Evolutionary conservation across 176 grass and related monocot species (phyloP).

Genomic region (Triticum timopheevii): DNA sequence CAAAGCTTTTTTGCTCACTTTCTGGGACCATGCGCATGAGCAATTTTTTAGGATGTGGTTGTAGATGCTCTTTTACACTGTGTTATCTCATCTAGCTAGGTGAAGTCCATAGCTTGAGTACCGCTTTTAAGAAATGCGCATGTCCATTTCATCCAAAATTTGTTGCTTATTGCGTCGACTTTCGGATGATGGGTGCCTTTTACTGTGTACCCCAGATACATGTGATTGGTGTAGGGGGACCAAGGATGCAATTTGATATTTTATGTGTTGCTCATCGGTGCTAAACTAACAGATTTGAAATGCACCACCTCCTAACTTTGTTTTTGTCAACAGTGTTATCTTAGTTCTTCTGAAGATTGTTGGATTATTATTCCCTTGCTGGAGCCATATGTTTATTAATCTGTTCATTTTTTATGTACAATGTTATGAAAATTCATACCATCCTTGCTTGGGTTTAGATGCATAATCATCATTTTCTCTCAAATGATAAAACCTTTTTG

Average conservation of each 20-base stretch:
- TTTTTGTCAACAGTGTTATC: not conserved
- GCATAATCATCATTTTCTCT: not conserved
- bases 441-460: not conserved
- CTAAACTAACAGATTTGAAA: constrained; percentile 17
- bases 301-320: constrained; percentile 2
- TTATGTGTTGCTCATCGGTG: constrained; percentile 23
- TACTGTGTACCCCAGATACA: constrained; percentile 16
- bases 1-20: constrained; percentile 30
- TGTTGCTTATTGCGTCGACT: constrained; percentile 15
- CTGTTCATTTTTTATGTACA: not conserved
- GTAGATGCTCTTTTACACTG: not conserved
- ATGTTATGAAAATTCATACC: not conserved
- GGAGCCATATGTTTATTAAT: not conserved
- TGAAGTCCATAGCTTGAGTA: constrained; percentile 7
- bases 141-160: constrained; percentile 27
- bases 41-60: constrained; percentile 16
- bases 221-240: constrained; percentile 26
- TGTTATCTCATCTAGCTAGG: constrained; percentile 34
- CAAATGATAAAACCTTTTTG: not conserved
- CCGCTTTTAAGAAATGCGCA: constrained; percentile 28
- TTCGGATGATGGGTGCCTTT: constrained; percentile 17
- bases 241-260: constrained; percentile 23
- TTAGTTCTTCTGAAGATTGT: constrained; percentile 4
- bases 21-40: constrained; percentile 21
- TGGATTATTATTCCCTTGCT: not conserved